Percentiles rank a stretch among this genome's conserved stretches.
These are phyloP conservation scores for Naematelia aurantialba DNA, from an alignment of 768 basidiomycete species.

Conservation along the genomic window DNA sequence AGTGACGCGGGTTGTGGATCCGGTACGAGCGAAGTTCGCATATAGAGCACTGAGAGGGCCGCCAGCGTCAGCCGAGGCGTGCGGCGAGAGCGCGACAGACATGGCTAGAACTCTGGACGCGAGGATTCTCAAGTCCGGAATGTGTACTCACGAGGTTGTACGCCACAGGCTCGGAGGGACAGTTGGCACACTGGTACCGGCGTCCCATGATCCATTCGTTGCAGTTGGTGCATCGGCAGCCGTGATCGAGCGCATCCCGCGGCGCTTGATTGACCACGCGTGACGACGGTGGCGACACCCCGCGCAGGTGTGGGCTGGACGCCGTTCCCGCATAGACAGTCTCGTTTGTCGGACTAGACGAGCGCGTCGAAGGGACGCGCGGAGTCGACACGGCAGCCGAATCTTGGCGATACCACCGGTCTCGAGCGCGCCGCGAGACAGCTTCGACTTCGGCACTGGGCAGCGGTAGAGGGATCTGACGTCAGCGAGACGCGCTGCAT, in stretches of 20 bases:
- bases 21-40: slow-evolving; percentile 77
- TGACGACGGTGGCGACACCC: background rate
- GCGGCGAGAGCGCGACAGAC: too few relatives aligned
- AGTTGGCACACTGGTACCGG: slow-evolving; percentile 86
- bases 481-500: background rate
- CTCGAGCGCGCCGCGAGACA: slow-evolving; percentile 68
- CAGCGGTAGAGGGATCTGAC: slow-evolving; percentile 85
- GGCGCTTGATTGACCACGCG: slow-evolving; percentile 2
- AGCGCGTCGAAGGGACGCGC: slow-evolving; percentile 52
- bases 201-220: slow-evolving; percentile 61
- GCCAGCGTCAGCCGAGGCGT: slow-evolving; percentile 7
- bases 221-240: slow-evolving; percentile 32
- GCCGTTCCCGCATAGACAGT: slow-evolving; percentile 59
- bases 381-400: slow-evolving; percentile 58
- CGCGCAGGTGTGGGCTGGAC: slow-evolving; percentile 24
- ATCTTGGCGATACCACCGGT: slow-evolving; percentile 73
- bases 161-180: slow-evolving; percentile 66
- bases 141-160: slow-evolving; percentile 66
- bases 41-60: slow-evolving; percentile 61
- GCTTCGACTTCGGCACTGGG: slow-evolving; percentile 68
- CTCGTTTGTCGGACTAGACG: slow-evolving; percentile 63
- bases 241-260: slow-evolving; percentile 39
- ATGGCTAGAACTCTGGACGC: too few relatives aligned
- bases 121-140: too few relatives aligned
- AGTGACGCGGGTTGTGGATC: slow-evolving; percentile 76